Evolutionary conservation across 345 rosid genomes (phyloP).

Genomic region (Draba incana): DNA sequence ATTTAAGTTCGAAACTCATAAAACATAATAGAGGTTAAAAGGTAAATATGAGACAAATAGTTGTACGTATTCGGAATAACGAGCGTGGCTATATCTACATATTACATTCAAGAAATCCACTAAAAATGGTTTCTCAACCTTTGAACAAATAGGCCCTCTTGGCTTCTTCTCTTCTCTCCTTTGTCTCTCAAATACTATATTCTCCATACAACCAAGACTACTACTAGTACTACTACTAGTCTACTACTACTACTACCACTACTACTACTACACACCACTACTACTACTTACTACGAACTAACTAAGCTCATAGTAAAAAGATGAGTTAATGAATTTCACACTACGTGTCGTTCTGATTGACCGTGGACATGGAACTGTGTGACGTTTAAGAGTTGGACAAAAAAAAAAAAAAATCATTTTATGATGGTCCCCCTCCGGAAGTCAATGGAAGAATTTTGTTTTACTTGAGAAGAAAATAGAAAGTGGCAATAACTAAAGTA

Average conservation of each 20-base stretch:
- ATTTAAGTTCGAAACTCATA: no score
- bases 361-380: background rate
- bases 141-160: background rate
- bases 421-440: background rate
- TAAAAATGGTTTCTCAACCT: background rate
- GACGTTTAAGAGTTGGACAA: background rate
- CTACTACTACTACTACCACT: no score
- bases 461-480: background rate
- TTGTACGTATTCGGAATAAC: background rate
- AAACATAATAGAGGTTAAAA: background rate
- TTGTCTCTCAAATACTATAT: no score
- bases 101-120: background rate
- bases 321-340: background rate
- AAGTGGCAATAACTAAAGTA: background rate
- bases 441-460: background rate
- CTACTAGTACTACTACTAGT: no score
- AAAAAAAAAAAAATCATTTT: background rate
- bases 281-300: no score
- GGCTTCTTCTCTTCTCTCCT: no score
- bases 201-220: no score
- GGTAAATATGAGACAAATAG: background rate
- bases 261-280: no score
- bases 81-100: no score
- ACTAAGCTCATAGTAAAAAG: background rate
- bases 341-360: constrained; percentile 10